Base-by-base conservation (phyloP, 805 yeast species). In the Candida loeiensis region DNA sequence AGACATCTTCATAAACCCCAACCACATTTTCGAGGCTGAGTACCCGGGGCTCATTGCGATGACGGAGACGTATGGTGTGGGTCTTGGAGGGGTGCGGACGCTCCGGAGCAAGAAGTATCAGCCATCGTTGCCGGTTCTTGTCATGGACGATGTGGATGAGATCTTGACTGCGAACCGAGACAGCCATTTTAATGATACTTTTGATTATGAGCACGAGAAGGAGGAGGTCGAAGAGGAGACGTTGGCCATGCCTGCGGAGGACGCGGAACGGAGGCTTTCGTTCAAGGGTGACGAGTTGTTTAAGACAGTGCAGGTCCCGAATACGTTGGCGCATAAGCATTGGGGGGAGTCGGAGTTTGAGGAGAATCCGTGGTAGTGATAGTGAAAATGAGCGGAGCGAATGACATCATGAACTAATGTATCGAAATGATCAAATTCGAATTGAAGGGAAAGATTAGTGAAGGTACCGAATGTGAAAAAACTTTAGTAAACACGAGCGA, bases 41-140 rank as follows among this genome's bases (percentile, higher is more conserved):
- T 61, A 88, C 20, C 97, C 97, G 1, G 79, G 82, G n/a, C 53
- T 78, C 7, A 64, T 77, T 2, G 96, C 91, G 58, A 63, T 88
- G 58, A 71, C 87, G 18, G 78, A 76, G 41, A 73, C 74, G 31
- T 91, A 87, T 69, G 95, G 96, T 2, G 77, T 86, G 1, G 89
- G 90, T 6, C 54, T 80, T 13, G 82, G 85, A 3, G 85, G 87
- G 2, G 59, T 76, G 1, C 71, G 77, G 39, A 68, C 68, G 29
- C 64, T 67, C 15, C 73, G 80, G 37, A 75, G 84, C 14, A 66
- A 68, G 41, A 64, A 73, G 39, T 82, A 71, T 53, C 86, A 82
- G 55, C 96, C 97, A 1, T 64, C 77, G 16, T 61, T 89, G 34
- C 91, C 95, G 0, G 62, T 79, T 15, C 79, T 77, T 13, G 68